Evolutionary conservation across 2,329 filamentous ascomycete genomes (phyloP).

Genomic region (Chrysoporthe cubensis): DNA sequence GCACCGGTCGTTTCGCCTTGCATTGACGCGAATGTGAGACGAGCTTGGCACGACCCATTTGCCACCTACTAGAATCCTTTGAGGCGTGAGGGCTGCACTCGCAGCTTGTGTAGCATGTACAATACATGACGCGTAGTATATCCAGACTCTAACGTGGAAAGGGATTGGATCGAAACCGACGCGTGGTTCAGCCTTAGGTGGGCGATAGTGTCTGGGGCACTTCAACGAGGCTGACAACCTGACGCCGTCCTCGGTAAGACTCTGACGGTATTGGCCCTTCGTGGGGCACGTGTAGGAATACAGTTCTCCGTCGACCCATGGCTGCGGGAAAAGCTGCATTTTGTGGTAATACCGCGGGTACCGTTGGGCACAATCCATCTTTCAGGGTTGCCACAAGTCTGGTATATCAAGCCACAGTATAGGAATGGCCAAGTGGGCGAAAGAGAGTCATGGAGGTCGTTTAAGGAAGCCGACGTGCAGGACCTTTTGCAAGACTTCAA

Average conservation of each 20-base stretch:
- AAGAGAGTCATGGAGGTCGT: not conserved
- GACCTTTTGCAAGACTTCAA: not conserved
- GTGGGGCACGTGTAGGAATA: not conserved
- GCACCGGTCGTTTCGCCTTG: not conserved
- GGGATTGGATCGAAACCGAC: not conserved
- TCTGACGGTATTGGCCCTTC: not conserved
- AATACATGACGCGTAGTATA: not conserved
- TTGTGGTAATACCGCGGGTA: not conserved
- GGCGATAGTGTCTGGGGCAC: not conserved
- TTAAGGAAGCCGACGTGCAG: conserved; percentile 9
- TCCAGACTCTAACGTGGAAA: not conserved
- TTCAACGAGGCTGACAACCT: not conserved
- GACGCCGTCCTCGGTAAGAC: not conserved
- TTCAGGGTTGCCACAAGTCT: conserved; percentile 10
- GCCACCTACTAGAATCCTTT: not conserved
- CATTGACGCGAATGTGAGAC: conserved; percentile 5
- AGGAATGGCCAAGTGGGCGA: conserved; percentile 14
- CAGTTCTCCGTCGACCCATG: not conserved
- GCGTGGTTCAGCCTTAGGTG: not conserved
- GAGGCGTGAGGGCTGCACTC: not conserved
- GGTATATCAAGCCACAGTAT: not conserved
- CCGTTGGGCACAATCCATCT: conserved; percentile 10
- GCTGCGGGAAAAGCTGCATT: not conserved
- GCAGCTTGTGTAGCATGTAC: not conserved
- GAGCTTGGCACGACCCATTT: conserved; percentile 7